Conservation (phyloP, 2,329 filamentous ascomycete species). For the Colletotrichum horii region DNA sequence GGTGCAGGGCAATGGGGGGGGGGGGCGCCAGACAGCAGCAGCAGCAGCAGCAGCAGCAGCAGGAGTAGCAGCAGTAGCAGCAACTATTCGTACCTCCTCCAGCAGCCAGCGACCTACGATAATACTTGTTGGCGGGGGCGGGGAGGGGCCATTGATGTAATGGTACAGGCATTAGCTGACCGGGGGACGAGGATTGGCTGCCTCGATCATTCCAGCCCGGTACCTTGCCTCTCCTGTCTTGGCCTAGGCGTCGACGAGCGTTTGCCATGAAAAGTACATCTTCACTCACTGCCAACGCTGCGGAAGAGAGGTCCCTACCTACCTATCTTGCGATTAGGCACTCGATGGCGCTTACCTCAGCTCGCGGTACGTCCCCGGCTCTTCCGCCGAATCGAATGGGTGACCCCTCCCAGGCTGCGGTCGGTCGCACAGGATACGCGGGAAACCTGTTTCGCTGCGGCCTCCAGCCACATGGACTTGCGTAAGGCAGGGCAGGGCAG, state of each 20-base stretch:
- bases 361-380: background rate
- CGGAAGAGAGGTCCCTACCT: background rate
- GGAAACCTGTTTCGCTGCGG: conserved; percentile 3
- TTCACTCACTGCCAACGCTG: background rate
- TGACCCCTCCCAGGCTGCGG: background rate
- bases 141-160: conserved; percentile 36
- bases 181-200: background rate
- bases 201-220: background rate
- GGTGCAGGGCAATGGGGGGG: background rate
- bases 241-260: background rate
- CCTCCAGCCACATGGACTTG: conserved; percentile 38
- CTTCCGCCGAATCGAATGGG: background rate
- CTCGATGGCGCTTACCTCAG: background rate
- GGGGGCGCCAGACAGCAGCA: background rate
- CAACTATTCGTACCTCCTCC: background rate
- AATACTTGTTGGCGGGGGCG: conserved; percentile 25
- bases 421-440: background rate
- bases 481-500: conserved; percentile 29
- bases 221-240: background rate
- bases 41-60: background rate
- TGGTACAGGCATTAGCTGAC: conserved; percentile 19
- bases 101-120: background rate
- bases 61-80: no score
- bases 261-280: background rate
- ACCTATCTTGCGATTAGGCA: background rate